phyloP scores from a whole-genome alignment of 2,329 filamentous ascomycete genomes.

The Pseudogymnoascus sp. region DNA sequence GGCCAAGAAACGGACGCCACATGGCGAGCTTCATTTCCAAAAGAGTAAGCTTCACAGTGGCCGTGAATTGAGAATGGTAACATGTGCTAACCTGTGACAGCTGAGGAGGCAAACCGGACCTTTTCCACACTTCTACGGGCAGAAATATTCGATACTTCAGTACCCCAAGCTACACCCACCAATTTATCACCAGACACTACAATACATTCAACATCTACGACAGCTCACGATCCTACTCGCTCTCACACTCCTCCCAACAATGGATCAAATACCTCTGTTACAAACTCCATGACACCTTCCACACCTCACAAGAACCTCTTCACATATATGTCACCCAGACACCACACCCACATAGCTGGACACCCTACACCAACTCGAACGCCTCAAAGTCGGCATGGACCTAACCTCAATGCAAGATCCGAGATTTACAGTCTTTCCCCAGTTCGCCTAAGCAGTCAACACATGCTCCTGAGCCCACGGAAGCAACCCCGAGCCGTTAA shows the following conservation, averaged over 20 bases:
- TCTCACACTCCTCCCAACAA: slow-evolving; percentile 76
- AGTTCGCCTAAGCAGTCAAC: slow-evolving; percentile 85
- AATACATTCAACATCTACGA: slow-evolving; percentile 42
- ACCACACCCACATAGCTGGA: slow-evolving; percentile 63
- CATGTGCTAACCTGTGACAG: slow-evolving; percentile 34
- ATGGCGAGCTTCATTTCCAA: slow-evolving; percentile 90
- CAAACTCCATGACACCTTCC: slow-evolving; percentile 75
- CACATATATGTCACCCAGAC: slow-evolving; percentile 70
- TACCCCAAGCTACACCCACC: slow-evolving; percentile 70
- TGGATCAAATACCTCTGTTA: slow-evolving; percentile 52
- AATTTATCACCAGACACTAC: slow-evolving; percentile 53
- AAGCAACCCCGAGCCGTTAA: slow-evolving; percentile 84
- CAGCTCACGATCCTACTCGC: slow-evolving; percentile 59
- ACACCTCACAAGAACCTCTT: slow-evolving; percentile 98
- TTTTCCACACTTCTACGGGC: slow-evolving; percentile 82
- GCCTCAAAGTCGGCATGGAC: slow-evolving; percentile 77
- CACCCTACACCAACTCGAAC: slow-evolving; percentile 85
- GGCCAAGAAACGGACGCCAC: slow-evolving; percentile 74
- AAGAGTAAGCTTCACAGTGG: slow-evolving; percentile 55
- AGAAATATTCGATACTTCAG: slow-evolving; percentile 84
- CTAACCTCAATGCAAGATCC: slow-evolving; percentile 80
- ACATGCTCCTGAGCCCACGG: slow-evolving; percentile 83
- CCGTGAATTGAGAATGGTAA: slow-evolving; percentile 29
- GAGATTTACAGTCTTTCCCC: slow-evolving; percentile 95
- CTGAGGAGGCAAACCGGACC: slow-evolving; percentile 89